Evolutionary conservation across 805 yeast species (phyloP).

Genomic region (Danielia reshetovae): DNA sequence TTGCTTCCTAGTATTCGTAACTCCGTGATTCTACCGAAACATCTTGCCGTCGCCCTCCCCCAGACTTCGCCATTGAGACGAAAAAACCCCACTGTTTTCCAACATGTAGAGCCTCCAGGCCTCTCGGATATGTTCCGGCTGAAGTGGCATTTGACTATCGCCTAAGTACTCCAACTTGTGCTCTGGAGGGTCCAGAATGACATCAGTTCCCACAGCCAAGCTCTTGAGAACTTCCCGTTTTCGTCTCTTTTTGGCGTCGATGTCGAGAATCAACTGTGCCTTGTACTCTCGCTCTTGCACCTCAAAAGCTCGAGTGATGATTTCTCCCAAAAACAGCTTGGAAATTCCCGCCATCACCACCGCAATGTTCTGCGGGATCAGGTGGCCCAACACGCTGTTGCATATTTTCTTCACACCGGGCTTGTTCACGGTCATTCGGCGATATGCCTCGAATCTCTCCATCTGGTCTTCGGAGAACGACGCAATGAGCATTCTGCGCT

Average conservation of each 20-base stretch:
- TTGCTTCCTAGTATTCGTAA: too few species aligned
- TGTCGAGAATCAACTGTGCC: constrained; percentile 32
- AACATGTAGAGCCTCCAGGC: constrained; percentile 77
- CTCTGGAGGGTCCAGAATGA: constrained; percentile 14
- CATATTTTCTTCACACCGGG: constrained; percentile 79
- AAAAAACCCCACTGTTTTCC: constrained; percentile 62
- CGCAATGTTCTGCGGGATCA: constrained; percentile 74
- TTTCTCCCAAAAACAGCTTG: constrained; percentile 85
- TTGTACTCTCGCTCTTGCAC: constrained; percentile 57
- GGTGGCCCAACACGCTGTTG: constrained; percentile 72
- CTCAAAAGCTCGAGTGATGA: constrained; percentile 75
- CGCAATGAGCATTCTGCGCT: constrained; percentile 59
- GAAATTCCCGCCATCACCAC: constrained; percentile 82
- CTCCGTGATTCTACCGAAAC: too few species aligned
- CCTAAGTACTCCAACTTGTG: constrained; percentile 33
- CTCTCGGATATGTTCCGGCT: constrained; percentile 82
- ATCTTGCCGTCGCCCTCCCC: constrained; percentile 66
- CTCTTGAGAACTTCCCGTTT: constrained; percentile 31
- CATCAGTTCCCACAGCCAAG: constrained; percentile 32
- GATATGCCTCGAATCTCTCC: constrained; percentile 80
- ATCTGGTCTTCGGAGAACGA: constrained; percentile 78
- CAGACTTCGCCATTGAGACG: constrained; percentile 65
- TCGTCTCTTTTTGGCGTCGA: constrained; percentile 36
- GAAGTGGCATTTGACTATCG: constrained; percentile 54
- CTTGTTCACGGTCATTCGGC: constrained; percentile 62